These are phyloP conservation scores for Penicillium psychrofluorescens DNA, from an alignment of 495 filamentous ascomycete genomes.

Conservation along the genomic window DNA sequence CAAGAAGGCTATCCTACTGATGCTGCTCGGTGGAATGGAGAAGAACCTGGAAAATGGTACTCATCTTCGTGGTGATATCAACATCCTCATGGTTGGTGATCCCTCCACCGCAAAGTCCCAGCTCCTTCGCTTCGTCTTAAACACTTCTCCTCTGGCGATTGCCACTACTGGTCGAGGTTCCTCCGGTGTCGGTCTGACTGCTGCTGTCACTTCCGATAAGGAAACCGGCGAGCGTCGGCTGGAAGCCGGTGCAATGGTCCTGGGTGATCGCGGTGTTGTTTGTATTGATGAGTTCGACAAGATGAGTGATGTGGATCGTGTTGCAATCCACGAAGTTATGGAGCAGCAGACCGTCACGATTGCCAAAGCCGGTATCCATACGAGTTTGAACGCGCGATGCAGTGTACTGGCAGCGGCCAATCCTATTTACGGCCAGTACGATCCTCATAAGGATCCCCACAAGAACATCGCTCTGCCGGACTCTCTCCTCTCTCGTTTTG, in stretches of 20 bases:
- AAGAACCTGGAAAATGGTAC: slow-evolving; percentile 98
- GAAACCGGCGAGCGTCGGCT: slow-evolving; percentile 93
- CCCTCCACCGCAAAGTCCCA: slow-evolving; percentile 98
- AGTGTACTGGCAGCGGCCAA: slow-evolving; percentile 96
- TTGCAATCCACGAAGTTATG: slow-evolving; percentile 99
- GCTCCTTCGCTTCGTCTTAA: slow-evolving; percentile 92
- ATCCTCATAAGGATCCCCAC: slow-evolving; percentile 96
- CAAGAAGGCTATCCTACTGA: slow-evolving; percentile 94
- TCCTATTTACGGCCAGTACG: slow-evolving; percentile 96
- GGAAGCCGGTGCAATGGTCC: slow-evolving; percentile 98
- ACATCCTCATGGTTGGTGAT: slow-evolving; percentile 99
- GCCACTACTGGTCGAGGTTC: slow-evolving; percentile 96
- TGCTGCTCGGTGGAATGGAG: slow-evolving; percentile 97
- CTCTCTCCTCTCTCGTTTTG: slow-evolving; percentile 96
- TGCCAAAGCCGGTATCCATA: slow-evolving; percentile 97
- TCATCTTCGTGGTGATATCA: slow-evolving; percentile 96
- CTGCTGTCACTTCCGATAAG: slow-evolving; percentile 92
- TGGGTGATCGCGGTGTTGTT: slow-evolving; percentile 92
- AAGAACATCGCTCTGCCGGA: slow-evolving; percentile 97
- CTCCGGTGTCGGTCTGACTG: slow-evolving; percentile 96
- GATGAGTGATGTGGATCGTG: slow-evolving; percentile 97
- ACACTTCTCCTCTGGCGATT: slow-evolving; percentile 94
- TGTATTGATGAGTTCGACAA: slow-evolving; percentile 99
- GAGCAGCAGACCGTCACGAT: slow-evolving; percentile 99
- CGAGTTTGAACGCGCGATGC: slow-evolving; percentile 92